Evolutionary conservation across 1,284 basidiomycete genomes (phyloP).

Genomic region (Trametes polyzona): DNA sequence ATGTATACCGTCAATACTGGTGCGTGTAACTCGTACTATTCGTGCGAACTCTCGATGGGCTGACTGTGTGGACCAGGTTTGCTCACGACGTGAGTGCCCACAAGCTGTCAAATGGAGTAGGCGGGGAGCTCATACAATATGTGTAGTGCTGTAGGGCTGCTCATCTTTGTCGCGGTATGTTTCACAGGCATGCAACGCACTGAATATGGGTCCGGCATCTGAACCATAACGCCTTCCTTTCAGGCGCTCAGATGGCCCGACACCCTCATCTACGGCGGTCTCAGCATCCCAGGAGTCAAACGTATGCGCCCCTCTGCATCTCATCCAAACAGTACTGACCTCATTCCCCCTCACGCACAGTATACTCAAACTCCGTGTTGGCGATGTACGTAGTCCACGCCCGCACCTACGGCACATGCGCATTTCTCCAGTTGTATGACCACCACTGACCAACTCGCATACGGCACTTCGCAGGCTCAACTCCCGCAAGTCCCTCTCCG

Average conservation of each 20-base stretch:
- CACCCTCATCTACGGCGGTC: not conserved
- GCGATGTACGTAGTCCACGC: not conserved
- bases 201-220: not conserved
- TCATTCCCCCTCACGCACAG: not conserved
- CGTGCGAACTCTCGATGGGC: not conserved
- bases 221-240: not conserved
- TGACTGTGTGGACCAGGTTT: not conserved
- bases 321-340: not conserved
- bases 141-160: not conserved
- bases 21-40: not conserved
- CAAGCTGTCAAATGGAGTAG: no score
- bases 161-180: constrained; percentile 4
- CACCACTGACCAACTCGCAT: not conserved
- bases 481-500: not conserved
- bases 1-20: constrained; percentile 3
- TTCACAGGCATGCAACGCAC: no score
- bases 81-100: not conserved
- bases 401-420: no score
- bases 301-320: not conserved
- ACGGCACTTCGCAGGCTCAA: not conserved
- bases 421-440: no score
- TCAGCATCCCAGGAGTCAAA: constrained; percentile 4
- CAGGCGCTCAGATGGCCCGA: not conserved
- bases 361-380: constrained; percentile 1
- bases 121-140: not conserved